Percentiles rank a stretch among this genome's conserved stretches.
These are phyloP conservation scores for Dorcoceras hygrometricum DNA, from an alignment of 257 asterid species.

Conservation along the genomic window DNA sequence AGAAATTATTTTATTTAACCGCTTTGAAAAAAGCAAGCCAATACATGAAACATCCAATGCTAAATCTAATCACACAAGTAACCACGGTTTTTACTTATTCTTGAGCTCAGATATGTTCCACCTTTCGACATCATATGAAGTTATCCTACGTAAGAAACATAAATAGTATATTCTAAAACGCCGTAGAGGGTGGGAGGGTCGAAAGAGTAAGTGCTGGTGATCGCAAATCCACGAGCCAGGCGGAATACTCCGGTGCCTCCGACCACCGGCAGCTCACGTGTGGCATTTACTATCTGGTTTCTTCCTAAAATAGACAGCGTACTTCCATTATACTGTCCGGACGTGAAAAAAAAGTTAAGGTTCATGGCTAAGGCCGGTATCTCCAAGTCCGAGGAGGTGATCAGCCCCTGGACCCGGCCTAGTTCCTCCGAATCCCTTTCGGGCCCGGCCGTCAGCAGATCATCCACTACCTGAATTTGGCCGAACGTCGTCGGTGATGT, in stretches of 20 bases:
- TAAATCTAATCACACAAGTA: too few relatives aligned
- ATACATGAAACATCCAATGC: too few relatives aligned
- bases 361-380: background rate
- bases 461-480: slow-evolving; percentile 8
- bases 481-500: background rate
- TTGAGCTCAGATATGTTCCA: too few relatives aligned
- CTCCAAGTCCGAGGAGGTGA: background rate
- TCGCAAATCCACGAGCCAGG: slow-evolving; percentile 7
- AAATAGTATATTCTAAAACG: slow-evolving; percentile 7
- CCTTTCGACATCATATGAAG: too few relatives aligned
- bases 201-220: background rate
- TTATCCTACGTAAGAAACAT: background rate
- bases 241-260: slow-evolving; percentile 20
- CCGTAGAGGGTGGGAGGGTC: background rate
- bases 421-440: background rate
- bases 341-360: background rate
- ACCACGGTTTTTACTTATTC: too few relatives aligned
- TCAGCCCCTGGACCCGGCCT: slow-evolving; percentile 13
- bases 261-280: background rate
- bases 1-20: too few relatives aligned
- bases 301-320: background rate
- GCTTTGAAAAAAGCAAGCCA: too few relatives aligned
- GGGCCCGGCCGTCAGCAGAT: background rate
- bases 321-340: slow-evolving; percentile 10
- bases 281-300: background rate